phyloP scores from a whole-genome alignment of 2,329 filamentous ascomycete genomes.

The Cercospora nicotianae region DNA sequence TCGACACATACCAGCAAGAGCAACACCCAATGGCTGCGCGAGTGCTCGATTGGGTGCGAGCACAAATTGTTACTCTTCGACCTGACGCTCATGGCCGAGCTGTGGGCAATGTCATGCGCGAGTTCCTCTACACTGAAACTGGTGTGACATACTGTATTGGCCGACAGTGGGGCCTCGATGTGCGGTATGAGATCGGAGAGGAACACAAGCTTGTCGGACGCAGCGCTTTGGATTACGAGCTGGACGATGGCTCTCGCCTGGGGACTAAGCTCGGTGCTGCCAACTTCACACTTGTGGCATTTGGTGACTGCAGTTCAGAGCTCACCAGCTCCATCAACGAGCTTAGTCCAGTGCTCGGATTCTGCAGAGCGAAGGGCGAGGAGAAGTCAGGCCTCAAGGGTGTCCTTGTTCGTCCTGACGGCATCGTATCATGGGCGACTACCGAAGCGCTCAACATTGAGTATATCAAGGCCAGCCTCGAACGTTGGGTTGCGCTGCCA shows the following conservation, averaged over 20 bases:
- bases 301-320: background rate
- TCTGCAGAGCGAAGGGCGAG: background rate
- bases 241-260: conserved; percentile 1
- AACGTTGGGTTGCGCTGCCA: background rate
- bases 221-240: conserved; percentile 1
- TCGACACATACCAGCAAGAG: conserved; percentile 10
- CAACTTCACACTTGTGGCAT: conserved; percentile 1
- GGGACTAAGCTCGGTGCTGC: background rate
- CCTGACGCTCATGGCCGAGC: background rate
- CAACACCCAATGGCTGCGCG: conserved; percentile 1
- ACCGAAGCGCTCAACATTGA: background rate
- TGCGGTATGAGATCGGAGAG: background rate
- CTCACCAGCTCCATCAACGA: background rate
- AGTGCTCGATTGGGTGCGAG: conserved; percentile 1
- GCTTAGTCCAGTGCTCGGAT: background rate
- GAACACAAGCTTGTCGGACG: conserved; percentile 2
- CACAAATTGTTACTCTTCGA: background rate
- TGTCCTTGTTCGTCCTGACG: background rate
- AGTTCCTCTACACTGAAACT: background rate
- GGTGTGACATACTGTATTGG: background rate
- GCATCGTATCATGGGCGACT: background rate
- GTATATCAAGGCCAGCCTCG: background rate
- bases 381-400: background rate
- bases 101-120: background rate
- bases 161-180: background rate